Base-by-base conservation (phyloP, 129 eudicot genomes). In the Lonicera japonica region DNA sequence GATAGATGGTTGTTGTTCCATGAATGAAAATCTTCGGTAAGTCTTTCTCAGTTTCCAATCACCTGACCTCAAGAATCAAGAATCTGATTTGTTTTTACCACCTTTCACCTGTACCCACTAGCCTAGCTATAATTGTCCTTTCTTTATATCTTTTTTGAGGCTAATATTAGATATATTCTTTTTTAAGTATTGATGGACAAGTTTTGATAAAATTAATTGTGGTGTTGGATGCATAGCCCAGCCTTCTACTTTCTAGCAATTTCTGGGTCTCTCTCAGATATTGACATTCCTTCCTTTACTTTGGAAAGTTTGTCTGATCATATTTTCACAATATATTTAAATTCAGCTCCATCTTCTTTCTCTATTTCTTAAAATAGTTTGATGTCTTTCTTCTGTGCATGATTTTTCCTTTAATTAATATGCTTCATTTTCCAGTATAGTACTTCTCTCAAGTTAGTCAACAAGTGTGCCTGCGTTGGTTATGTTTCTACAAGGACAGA, bases 201-300 rank as follows among this genome's bases (percentile, higher is more conserved):
- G 34, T 56, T n/a, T 43, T 46, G 67, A 70, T 65, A 59, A 74
- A 52, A 57, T 47, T 74, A 52, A 57, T 47, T 74, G 74, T 66
- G 77, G 80, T 70, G 50, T 63, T 69, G 73, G 58, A 65, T 65
- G 39, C 38, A 13, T 62, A 50, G 57, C 70, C 68, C 65, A 64
- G 67, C 25, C 14, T 25, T n/a, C 12, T 21, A 38, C 21, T 34
- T 64, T 63, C 71, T 78, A 75, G 65, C 65, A 21, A 60, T 60
- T 68, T 73, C 71, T 64, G 79, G 63, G 76, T 57, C n/a, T 23
- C 16, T 20, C 20, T 38, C 63, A 57, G 70, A 70, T 54, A 18
- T 77, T 24, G 73, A 61, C 82, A 21, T 57, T 34, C 43, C 48
- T 23, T 58, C 21, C 46, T 65, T 15, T 64, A 34, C 46, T 65